Evolutionary conservation across 2,329 filamentous ascomycete species (phyloP).

Genomic region (Phaeophleospora eucalypticola): DNA sequence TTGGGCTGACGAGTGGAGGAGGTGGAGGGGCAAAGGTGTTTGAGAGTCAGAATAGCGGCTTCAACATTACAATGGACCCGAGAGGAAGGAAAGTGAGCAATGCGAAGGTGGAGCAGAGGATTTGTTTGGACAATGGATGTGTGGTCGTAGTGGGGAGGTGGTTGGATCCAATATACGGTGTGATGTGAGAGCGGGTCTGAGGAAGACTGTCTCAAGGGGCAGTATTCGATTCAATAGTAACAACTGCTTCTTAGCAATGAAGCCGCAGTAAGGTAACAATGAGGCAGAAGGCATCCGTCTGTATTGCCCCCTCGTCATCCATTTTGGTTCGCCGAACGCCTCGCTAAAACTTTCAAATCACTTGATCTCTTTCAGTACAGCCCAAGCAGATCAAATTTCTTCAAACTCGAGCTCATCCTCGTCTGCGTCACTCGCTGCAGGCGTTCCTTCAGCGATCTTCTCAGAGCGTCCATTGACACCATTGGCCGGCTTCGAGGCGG

Average conservation of each 20-base stretch:
- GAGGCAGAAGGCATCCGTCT: no score
- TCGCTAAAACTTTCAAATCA: not conserved
- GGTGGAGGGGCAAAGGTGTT: not conserved
- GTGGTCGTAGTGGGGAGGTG: conserved; percentile 15
- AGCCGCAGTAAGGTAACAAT: no score
- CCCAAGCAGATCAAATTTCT: conserved; percentile 31
- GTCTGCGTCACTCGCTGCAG: conserved; percentile 39
- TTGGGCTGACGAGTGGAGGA: conserved; percentile 9
- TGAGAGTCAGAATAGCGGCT: conserved; percentile 3
- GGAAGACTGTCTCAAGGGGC: no score
- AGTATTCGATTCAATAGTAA: no score
- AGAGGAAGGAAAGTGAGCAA: conserved; percentile 7
- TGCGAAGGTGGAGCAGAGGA: conserved; percentile 10
- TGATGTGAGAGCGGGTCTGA: not conserved
- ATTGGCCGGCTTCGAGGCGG: conserved; percentile 31
- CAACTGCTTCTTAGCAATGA: not conserved
- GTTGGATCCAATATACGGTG: conserved; percentile 11
- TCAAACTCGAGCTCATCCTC: conserved; percentile 49
- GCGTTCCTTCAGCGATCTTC: conserved; percentile 30
- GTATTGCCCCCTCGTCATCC: no score
- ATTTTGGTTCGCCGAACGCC: not conserved
- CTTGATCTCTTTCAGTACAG: not conserved
- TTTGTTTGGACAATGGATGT: conserved; percentile 18
- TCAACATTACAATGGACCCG: conserved; percentile 8
- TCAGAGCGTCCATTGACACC: conserved; percentile 16